Conservation (phyloP, 495 filamentous ascomycete species). For the Apodospora peruviana region DNA sequence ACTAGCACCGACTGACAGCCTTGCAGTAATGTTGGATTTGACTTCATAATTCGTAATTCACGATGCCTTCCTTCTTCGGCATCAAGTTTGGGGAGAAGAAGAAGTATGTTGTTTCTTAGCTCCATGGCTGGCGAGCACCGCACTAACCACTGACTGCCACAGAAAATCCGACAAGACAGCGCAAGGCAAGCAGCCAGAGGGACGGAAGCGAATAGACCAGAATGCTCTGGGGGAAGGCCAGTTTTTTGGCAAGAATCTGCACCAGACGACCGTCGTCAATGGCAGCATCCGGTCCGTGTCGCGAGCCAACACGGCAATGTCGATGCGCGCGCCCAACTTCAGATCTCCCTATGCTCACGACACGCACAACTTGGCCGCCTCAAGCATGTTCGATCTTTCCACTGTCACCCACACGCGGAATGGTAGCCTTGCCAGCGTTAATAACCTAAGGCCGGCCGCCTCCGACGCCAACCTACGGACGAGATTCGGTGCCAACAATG, state of each 20-base stretch:
- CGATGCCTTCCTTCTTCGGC: conserved; percentile 47
- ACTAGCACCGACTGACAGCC: too few relatives aligned
- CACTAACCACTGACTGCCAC: too few relatives aligned
- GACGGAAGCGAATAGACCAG: conserved; percentile 25
- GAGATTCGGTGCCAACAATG: conserved; percentile 21
- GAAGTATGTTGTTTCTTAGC: conserved; percentile 32
- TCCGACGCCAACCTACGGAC: conserved; percentile 35
- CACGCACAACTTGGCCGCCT: conserved; percentile 26
- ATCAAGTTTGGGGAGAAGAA: conserved; percentile 44
- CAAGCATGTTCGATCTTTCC: conserved; percentile 34
- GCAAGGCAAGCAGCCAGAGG: conserved; percentile 12
- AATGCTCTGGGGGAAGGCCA: conserved; percentile 25
- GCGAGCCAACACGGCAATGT: conserved; percentile 26
- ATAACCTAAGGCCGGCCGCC: conserved; percentile 23
- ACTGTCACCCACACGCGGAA: conserved; percentile 7
- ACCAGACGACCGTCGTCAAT: conserved; percentile 16
- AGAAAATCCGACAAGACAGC: conserved; percentile 30
- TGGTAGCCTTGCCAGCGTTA: conserved; percentile 22
- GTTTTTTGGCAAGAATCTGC: conserved; percentile 18
- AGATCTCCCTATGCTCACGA: conserved; percentile 24
- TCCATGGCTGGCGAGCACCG: too few relatives aligned
- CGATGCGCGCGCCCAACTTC: conserved; percentile 6
- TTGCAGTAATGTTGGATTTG: too few relatives aligned
- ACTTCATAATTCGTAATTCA: conserved; percentile 18
- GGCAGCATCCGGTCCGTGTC: conserved; percentile 25